Evolutionary conservation across 768 basidiomycete genomes (phyloP), one percentile per base, ranked within the genome.

Genomic region (Tylopilus subfusipes): DNA sequence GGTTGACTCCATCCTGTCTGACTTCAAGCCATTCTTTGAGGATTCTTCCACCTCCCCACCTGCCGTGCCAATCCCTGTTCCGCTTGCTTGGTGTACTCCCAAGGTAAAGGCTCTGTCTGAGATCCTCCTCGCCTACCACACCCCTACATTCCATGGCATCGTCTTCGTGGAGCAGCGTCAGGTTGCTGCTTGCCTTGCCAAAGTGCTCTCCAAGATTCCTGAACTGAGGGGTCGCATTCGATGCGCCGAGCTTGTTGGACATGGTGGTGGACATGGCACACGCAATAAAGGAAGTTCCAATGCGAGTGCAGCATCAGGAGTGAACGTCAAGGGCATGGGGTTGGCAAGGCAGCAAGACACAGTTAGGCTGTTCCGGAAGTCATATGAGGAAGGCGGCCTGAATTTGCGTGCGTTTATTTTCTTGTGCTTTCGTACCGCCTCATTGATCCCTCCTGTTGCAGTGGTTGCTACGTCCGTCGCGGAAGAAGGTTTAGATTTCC

Each of bases 401-500:
- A 90, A 93, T 64, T 70, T 91, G 43, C 72, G 88, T 90, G 66
- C 59, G 85, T 78, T 36, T 22, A 38, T 51, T 39, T 34, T 53
- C 18, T 52, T 6, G 22, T 18, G 2, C 34, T 19, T 21, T 42
- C 18, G 21, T 27, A 16, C 12, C 11, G 25, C 36, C 12, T 19
- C 42, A 13, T 46, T 54, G 21, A 59, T 18, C 4, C 13, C 16
- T 42, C 40, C 29, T 48, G 38, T 54, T n/a, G 33, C 54, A 84
- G 86, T 94, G 21, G 76, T 94, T 58, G 88, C 91, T 5, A 93
- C 91, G 0, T 85, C 86, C 6, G 91, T 95, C 14, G 93, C 91
- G 0, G 93, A 96, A 69, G 93, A 96, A 73, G 93, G 93, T 0
- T 78, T 96, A 18, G 93, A 96, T 67, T 92, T 96, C 72, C 88